A percentile compares a stretch with the other conserved stretches of the same genome.
Conservation (phyloP, 23 red algal species). For the Gracilaria vermiculophylla region DNA sequence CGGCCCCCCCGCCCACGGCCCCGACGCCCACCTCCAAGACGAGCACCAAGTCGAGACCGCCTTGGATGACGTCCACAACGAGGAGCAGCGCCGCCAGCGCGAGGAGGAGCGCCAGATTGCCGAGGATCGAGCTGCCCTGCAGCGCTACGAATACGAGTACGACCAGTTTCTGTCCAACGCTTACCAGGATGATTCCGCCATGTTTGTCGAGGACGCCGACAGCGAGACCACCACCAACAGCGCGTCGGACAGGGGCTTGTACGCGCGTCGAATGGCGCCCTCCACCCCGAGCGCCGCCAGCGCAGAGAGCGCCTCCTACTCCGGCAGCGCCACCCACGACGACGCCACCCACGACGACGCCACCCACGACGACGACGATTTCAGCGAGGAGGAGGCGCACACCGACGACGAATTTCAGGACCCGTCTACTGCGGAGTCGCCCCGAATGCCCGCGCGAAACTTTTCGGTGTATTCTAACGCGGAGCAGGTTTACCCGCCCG, state of each 20-base stretch:
- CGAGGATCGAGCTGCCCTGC: constrained; percentile 37
- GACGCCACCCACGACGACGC: constrained; percentile 23
- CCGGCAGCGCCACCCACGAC: constrained; percentile 4
- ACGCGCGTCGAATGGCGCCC: constrained; percentile 14
- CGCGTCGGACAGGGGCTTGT: constrained; percentile 19
- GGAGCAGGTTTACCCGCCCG: constrained; percentile 9
- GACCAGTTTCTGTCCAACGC: constrained; percentile 63
- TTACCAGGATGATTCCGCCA: constrained; percentile 52
- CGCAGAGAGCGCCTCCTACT: background rate
- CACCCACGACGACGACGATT: constrained; percentile 28
- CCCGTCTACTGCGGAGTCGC: background rate
- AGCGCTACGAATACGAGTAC: constrained; percentile 54
- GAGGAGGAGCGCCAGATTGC: constrained; percentile 60
- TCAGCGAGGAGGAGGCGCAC: constrained; percentile 45
- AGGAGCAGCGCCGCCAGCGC: background rate
- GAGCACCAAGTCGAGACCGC: background rate
- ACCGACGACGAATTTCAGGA: constrained; percentile 65
- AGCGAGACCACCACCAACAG: constrained; percentile 30
- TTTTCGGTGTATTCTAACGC: background rate
- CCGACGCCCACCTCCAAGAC: background rate
- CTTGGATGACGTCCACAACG: background rate
- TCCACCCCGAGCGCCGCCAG: constrained; percentile 15
- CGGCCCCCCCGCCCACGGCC: background rate
- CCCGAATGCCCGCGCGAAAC: background rate
- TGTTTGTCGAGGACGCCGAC: constrained; percentile 70